These are phyloP conservation scores for Kluyveromyces marxianus DNA, from an alignment of 1,139 yeast genomes.

Conservation along the genomic window DNA sequence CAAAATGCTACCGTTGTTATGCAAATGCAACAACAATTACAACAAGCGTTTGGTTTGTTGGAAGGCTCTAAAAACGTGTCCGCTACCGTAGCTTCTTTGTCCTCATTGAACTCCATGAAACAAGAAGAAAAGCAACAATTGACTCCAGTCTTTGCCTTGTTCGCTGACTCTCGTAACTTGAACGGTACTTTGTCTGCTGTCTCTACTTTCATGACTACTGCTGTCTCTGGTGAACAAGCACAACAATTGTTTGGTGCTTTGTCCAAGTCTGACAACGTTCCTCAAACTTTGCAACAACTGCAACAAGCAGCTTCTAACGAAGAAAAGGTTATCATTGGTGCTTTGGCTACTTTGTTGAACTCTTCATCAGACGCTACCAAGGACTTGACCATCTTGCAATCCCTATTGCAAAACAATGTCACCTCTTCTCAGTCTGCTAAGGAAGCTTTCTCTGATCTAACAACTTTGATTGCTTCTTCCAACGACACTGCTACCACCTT, in stretches of 20 bases:
- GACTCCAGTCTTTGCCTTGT: constrained; percentile 22
- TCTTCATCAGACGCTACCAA: constrained; percentile 18
- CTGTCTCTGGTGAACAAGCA: constrained; percentile 21
- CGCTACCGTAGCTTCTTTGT: constrained; percentile 21
- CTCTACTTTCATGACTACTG: constrained; percentile 23
- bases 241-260: constrained; percentile 19
- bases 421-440: constrained; percentile 21
- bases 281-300: constrained; percentile 13
- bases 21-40: constrained; percentile 7
- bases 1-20: constrained; percentile 11
- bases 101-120: constrained; percentile 17
- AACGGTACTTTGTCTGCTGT: constrained; percentile 26
- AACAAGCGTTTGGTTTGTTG: constrained; percentile 18
- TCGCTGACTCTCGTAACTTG: constrained; percentile 22
- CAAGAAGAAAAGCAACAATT: constrained; percentile 20
- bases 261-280: constrained; percentile 13
- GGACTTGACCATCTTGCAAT: constrained; percentile 16
- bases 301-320: constrained; percentile 11
- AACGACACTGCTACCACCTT: constrained; percentile 18
- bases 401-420: constrained; percentile 19
- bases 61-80: constrained; percentile 23
- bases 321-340: constrained; percentile 10
- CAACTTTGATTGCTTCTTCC: constrained; percentile 15
- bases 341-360: constrained; percentile 14
- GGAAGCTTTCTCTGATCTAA: constrained; percentile 16